Evolutionary conservation across 257 asterid genomes (phyloP).

Genomic region (Gardenia jasminoides): DNA sequence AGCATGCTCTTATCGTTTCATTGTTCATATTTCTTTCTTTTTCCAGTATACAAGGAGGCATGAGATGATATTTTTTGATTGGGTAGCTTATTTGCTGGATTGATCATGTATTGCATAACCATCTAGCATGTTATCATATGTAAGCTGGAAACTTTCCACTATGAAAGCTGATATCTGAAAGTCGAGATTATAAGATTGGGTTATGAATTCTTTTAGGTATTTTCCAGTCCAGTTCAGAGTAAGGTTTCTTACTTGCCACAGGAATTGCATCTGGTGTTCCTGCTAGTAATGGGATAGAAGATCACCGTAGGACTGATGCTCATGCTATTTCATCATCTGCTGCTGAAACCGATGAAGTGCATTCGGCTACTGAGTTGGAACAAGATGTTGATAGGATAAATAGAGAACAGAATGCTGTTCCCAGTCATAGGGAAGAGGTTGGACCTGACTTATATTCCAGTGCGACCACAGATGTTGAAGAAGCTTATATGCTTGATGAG

Average conservation of each 20-base stretch:
- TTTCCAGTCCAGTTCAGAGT: neutral
- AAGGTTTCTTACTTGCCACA: neutral
- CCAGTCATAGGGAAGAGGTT: conserved; percentile 6
- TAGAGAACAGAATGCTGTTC: conserved; percentile 15
- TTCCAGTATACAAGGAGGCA: neutral
- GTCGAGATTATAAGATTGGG: neutral
- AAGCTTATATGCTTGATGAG: conserved; percentile 43
- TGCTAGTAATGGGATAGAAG: conserved; percentile 28
- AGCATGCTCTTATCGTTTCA: neutral
- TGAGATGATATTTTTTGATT: neutral
- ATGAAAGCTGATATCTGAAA: neutral
- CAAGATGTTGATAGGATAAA: conserved; percentile 15
- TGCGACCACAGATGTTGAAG: conserved; percentile 48
- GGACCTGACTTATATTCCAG: conserved; percentile 17
- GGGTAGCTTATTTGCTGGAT: neutral
- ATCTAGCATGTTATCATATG: neutral
- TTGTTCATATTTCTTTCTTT: neutral
- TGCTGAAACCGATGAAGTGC: conserved; percentile 16
- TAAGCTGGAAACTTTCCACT: neutral
- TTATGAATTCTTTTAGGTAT: too few species aligned
- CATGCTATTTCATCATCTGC: conserved; percentile 14
- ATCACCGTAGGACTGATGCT: conserved; percentile 32
- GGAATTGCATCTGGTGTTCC: conserved; percentile 40
- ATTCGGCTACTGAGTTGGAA: conserved; percentile 15
- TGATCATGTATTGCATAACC: neutral